Conservation (phyloP, 2,329 filamentous ascomycete genomes). For the Triangularia verruculosa region DNA sequence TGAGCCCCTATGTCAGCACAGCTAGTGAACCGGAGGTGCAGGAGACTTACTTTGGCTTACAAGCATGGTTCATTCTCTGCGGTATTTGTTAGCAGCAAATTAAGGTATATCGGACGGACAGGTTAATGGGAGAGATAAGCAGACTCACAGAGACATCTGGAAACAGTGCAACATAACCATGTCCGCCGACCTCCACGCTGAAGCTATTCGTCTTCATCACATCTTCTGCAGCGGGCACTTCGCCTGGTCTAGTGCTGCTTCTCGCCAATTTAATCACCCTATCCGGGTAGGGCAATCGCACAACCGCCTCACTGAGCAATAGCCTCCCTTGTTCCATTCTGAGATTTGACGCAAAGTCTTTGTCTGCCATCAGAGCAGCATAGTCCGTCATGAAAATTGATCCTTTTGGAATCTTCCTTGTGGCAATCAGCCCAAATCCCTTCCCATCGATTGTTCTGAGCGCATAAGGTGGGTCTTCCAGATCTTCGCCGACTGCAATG, state of each 20-base stretch:
- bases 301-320: constrained; percentile 31
- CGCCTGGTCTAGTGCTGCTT: constrained; percentile 31
- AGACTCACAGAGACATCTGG: constrained; percentile 34
- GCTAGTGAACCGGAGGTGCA: not conserved
- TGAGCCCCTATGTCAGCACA: constrained; percentile 8
- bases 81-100: too few species aligned
- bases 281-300: constrained; percentile 28
- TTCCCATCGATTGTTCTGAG: constrained; percentile 32
- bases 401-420: constrained; percentile 31
- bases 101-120: too few species aligned
- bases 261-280: constrained; percentile 31
- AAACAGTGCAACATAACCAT: constrained; percentile 33
- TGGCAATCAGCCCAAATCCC: constrained; percentile 36
- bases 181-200: constrained; percentile 26
- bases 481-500: not conserved
- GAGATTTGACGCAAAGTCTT: constrained; percentile 23
- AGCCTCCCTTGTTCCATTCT: constrained; percentile 25
- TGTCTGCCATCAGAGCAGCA: constrained; percentile 31
- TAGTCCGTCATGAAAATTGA: constrained; percentile 34
- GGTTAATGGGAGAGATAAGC: not conserved
- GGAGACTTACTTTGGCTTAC: constrained; percentile 35
- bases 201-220: constrained; percentile 38
- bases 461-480: constrained; percentile 28
- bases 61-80: constrained; percentile 39
- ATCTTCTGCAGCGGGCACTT: constrained; percentile 31